These are phyloP conservation scores for Westerdykella ornata DNA, from an alignment of 2,329 filamentous ascomycete genomes.

Conservation along the genomic window DNA sequence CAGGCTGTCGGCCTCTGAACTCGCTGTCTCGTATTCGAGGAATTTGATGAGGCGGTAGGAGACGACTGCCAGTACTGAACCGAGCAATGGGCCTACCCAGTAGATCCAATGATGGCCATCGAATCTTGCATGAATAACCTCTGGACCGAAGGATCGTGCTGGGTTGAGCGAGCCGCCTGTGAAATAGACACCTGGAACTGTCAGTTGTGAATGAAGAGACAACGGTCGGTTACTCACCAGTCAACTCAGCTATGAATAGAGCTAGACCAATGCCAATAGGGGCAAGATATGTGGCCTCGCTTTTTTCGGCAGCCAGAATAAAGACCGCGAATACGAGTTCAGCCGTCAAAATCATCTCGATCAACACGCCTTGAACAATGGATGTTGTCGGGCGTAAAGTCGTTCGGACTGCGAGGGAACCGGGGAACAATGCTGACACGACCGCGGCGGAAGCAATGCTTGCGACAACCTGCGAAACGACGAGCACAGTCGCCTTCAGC, in stretches of 20 bases:
- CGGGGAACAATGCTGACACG: constrained; percentile 42
- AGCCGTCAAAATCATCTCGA: constrained; percentile 48
- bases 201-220: constrained; percentile 6
- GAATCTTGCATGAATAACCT: constrained; percentile 40
- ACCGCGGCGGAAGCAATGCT: constrained; percentile 42
- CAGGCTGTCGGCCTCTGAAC: constrained; percentile 41
- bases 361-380: constrained; percentile 42
- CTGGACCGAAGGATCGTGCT: constrained; percentile 45
- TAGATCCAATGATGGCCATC: constrained; percentile 47
- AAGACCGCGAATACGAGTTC: constrained; percentile 46
- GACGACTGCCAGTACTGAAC: constrained; percentile 41
- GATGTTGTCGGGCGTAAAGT: constrained; percentile 40
- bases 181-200: constrained; percentile 38
- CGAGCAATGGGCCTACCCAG: constrained; percentile 45
- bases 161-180: constrained; percentile 46
- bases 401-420: constrained; percentile 42
- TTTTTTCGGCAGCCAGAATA: constrained; percentile 40
- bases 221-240: constrained; percentile 21
- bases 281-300: constrained; percentile 36
- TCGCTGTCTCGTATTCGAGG: constrained; percentile 47
- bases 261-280: constrained; percentile 41
- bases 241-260: constrained; percentile 43
- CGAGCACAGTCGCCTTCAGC: constrained; percentile 39
- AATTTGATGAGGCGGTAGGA: constrained; percentile 47
- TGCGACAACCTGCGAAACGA: constrained; percentile 42